Evolutionary conservation across 208 protist species (phyloP), one percentile per base, ranked within the genome.

Genomic region (Crithidia sp.): DNA sequence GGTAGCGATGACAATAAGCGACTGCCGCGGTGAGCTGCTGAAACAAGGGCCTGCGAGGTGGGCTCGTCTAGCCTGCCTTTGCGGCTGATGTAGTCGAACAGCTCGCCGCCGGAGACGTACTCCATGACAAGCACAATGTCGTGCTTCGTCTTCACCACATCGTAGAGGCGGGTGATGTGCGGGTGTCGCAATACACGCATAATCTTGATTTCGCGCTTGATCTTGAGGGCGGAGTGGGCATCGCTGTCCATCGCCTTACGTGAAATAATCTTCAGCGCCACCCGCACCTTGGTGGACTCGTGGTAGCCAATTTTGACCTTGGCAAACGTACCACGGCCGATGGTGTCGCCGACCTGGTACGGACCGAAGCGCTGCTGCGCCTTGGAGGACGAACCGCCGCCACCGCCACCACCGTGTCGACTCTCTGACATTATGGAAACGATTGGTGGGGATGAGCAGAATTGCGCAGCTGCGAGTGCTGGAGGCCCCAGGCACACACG

Each of bases 91-190:
- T 98, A 99, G 56, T 99, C 98, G 81, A 99, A 99, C 7, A 99
- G 81, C 72, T 99, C 98, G 2, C 98, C 98, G 37, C 98, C 97
- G 0, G 97, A 93, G 0, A 99, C 96, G 77, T 98, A 99, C 84
- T 99, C 98, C 88, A 99, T 98, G 19, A 99, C 86, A 62, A 99
- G 93, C 62, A 99, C 99, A 67, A 99, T 99, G 81, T 99, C 97
- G 62, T 96, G 95, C 53, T 94, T 91, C 12, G 97, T 98, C 71
- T 97, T 85, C 17, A 99, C 98, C 2, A 99, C 98, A 59, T 93
- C 91, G 75, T 98, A 99, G 59, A 99, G 92, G 4, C 93, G 92
- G 61, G 99, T 99, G 68, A 99, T 98, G 86, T 99, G 98, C 12
- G 99, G 98, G 75, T 99, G 99, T 7, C 89, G 79, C 71, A 99